Evolutionary conservation across 257 asterid species (phyloP).

Genomic region (Rhazya stricta): DNA sequence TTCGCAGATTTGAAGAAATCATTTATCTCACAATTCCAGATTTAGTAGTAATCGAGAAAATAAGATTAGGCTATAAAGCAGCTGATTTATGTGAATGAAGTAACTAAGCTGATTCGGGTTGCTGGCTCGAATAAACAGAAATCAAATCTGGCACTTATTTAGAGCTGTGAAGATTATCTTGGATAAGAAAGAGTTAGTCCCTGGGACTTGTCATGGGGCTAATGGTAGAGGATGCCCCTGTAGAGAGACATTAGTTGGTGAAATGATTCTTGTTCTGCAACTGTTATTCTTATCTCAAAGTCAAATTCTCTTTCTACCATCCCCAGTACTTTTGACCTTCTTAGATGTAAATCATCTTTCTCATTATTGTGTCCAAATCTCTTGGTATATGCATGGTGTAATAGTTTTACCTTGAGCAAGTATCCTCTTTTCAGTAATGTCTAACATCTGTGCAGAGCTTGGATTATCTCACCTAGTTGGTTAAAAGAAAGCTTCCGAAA

Average conservation of each 20-base stretch:
- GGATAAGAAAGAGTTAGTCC: background rate
- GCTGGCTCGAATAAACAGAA: background rate
- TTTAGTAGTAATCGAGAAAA: background rate
- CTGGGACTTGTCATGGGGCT: background rate
- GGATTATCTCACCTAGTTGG: constrained; percentile 88
- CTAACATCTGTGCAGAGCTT: constrained; percentile 47
- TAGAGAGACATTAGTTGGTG: background rate
- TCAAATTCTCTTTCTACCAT: background rate
- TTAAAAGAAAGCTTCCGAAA: constrained; percentile 77
- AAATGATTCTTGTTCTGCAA: background rate
- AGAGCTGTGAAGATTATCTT: background rate
- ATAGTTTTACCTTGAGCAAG: background rate
- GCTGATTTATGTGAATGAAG: background rate
- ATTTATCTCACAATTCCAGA: background rate
- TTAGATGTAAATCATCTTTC: background rate
- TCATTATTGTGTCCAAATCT: background rate
- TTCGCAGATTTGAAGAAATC: background rate
- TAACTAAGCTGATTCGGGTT: background rate
- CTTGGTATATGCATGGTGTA: background rate
- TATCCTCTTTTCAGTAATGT: background rate
- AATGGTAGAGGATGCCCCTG: background rate
- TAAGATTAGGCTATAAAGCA: background rate
- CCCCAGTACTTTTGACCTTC: background rate
- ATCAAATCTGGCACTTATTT: background rate
- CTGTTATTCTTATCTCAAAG: background rate